A percentile compares a stretch with the other conserved stretches of the same genome.
These are phyloP conservation scores for Iris pallida DNA, from an alignment of 116 monocot genomes.

Conservation along the genomic window DNA sequence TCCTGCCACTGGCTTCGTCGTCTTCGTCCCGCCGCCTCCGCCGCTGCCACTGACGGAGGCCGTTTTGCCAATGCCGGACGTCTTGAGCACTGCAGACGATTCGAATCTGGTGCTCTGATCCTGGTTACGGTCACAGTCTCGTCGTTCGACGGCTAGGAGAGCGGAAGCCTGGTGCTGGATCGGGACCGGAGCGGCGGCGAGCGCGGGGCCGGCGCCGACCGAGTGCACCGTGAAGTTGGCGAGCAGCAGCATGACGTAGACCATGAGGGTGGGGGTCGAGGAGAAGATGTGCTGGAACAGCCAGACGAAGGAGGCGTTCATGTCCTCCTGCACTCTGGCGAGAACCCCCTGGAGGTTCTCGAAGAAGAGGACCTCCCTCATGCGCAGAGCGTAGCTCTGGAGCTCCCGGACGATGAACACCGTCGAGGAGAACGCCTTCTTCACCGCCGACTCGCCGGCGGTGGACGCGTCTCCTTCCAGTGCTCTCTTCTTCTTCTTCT, in stretches of 20 bases:
- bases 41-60: slow-evolving; percentile 35
- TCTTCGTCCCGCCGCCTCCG: slow-evolving; percentile 34
- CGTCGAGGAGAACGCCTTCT: slow-evolving; percentile 68
- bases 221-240: slow-evolving; percentile 78
- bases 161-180: background rate
- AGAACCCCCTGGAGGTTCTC: slow-evolving; percentile 35
- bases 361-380: slow-evolving; percentile 28
- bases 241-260: slow-evolving; percentile 82
- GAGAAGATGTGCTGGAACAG: slow-evolving; percentile 75
- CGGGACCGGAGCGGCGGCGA: slow-evolving; percentile 15
- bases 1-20: slow-evolving; percentile 34
- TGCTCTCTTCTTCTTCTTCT: slow-evolving; percentile 29
- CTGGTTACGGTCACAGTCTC: background rate
- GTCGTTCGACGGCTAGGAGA: no score
- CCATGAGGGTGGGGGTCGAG: slow-evolving; percentile 66
- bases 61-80: slow-evolving; percentile 9
- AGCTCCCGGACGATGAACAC: slow-evolving; percentile 81
- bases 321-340: slow-evolving; percentile 40
- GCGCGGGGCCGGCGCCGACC: slow-evolving; percentile 26
- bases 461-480: slow-evolving; percentile 9
- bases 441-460: slow-evolving; percentile 19
- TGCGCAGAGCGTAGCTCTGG: slow-evolving; percentile 53
- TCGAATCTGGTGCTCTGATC: slow-evolving; percentile 12
- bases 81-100: background rate
- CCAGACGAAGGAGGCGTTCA: slow-evolving; percentile 82